These are phyloP conservation scores for Chaetomium sp. DNA, from an alignment of 2,329 filamentous ascomycete species.

Conservation along the genomic window DNA sequence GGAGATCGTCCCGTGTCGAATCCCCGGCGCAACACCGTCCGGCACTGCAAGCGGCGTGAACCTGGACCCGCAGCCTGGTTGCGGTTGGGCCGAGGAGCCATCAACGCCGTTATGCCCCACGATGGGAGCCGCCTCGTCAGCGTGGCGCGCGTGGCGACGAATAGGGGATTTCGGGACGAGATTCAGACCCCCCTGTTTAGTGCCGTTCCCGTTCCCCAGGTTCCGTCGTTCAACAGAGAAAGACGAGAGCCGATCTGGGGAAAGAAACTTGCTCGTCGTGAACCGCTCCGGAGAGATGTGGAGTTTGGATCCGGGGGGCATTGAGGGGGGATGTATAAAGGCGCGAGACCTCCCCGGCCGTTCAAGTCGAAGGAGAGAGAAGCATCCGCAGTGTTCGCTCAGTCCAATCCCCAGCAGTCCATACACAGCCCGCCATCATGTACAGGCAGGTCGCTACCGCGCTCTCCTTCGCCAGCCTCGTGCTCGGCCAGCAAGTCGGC, in stretches of 20 bases:
- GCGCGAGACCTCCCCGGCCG: neutral
- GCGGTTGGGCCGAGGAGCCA: neutral
- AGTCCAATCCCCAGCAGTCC: neutral
- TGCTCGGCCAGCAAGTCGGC: constrained; percentile 43
- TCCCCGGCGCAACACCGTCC: constrained; percentile 12
- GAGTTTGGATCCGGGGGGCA: neutral
- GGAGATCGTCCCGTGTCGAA: constrained; percentile 27
- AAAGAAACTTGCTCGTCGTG: neutral
- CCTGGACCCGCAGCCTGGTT: constrained; percentile 21
- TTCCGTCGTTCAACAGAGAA: constrained; percentile 13
- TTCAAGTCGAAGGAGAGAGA: neutral
- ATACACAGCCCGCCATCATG: constrained; percentile 26
- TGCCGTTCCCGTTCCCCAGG: neutral
- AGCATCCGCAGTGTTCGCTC: constrained; percentile 11
- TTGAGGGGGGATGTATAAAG: constrained; percentile 14
- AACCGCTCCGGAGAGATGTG: neutral
- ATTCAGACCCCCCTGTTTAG: neutral
- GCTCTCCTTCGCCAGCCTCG: constrained; percentile 37
- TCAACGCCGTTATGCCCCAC: constrained; percentile 14
- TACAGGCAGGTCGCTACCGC: constrained; percentile 30
- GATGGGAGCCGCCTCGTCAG: constrained; percentile 6
- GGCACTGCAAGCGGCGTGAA: constrained; percentile 16
- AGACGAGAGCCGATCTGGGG: neutral
- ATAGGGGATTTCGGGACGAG: constrained; percentile 3
- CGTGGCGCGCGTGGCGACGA: neutral